A percentile compares a stretch with the other conserved stretches of the same genome.
Conservation (phyloP, 1,284 basidiomycete species). For the Fomitopsis palustris region DNA sequence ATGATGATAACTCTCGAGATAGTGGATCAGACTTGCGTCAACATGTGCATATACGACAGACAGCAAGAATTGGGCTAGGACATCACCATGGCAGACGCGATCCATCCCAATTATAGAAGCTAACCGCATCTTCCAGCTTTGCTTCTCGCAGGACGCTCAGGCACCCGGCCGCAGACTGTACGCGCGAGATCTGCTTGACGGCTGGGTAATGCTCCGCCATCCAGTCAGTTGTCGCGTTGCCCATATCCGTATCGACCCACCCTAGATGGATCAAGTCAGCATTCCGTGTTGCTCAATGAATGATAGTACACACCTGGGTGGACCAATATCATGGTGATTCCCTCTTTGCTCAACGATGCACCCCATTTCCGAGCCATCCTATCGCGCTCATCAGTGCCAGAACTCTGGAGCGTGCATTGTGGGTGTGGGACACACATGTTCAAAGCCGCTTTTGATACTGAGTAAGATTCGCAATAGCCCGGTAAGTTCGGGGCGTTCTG, state of each 20-base stretch:
- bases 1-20: too few species aligned
- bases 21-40: too few species aligned
- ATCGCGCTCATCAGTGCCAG: too few species aligned
- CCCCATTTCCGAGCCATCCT: constrained; percentile 9
- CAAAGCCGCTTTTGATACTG: constrained; percentile 5
- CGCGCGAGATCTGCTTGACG: neutral
- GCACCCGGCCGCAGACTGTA: neutral
- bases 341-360: neutral
- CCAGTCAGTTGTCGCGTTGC: neutral
- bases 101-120: neutral
- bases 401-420: neutral
- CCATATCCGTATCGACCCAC: constrained; percentile 9
- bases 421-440: constrained; percentile 6
- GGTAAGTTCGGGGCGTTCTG: neutral
- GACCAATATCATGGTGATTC: constrained; percentile 5
- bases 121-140: neutral
- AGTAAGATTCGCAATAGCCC: neutral
- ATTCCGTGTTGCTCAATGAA: neutral
- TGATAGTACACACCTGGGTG: constrained; percentile 2
- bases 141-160: constrained; percentile 1
- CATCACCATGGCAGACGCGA: constrained; percentile 2
- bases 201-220: neutral
- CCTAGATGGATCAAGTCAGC: neutral
- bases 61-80: too few species aligned
- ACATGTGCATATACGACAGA: too few species aligned